These are phyloP conservation scores for Thelephora ganbajun DNA, from an alignment of 768 basidiomycete species.

Conservation along the genomic window DNA sequence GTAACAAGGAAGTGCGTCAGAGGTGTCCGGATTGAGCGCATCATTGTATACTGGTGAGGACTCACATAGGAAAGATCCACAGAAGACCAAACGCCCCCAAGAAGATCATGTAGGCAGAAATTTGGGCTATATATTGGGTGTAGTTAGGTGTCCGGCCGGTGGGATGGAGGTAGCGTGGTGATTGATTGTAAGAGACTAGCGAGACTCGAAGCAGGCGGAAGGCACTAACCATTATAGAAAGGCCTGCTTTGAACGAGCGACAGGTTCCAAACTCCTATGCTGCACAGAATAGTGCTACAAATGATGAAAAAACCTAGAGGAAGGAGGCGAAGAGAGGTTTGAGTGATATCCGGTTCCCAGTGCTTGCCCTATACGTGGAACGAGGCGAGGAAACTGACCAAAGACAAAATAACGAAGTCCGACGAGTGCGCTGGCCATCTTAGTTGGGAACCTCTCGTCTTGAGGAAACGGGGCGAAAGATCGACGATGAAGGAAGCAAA, in stretches of 20 bases:
- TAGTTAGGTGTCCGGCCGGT: no score
- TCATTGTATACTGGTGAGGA: conserved; percentile 3
- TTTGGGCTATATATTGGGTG: conserved; percentile 22
- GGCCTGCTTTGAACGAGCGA: conserved; percentile 27
- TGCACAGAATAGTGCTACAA: conserved; percentile 52
- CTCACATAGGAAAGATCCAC: conserved; percentile 46
- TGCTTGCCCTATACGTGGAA: not conserved
- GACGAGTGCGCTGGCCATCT: conserved; percentile 33
- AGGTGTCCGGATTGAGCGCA: not conserved
- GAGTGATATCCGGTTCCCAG: no score
- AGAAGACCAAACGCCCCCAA: conserved; percentile 44
- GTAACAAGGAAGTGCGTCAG: conserved; percentile 2
- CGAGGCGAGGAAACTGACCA: conserved; percentile 24
- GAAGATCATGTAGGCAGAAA: conserved; percentile 48
- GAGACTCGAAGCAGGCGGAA: not conserved
- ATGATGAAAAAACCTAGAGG: conserved; percentile 40
- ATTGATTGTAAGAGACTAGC: no score
- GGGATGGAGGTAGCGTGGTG: no score
- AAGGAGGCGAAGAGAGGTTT: conserved; percentile 2
- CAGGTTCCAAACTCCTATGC: conserved; percentile 57
- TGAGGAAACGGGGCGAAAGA: no score
- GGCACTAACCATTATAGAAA: conserved; percentile 24
- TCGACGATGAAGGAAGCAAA: not conserved
- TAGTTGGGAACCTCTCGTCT: no score
- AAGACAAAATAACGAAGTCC: conserved; percentile 46